These are phyloP conservation scores for Phytophthora pisi DNA, from an alignment of 352 stramenopile genomes.

Conservation along the genomic window DNA sequence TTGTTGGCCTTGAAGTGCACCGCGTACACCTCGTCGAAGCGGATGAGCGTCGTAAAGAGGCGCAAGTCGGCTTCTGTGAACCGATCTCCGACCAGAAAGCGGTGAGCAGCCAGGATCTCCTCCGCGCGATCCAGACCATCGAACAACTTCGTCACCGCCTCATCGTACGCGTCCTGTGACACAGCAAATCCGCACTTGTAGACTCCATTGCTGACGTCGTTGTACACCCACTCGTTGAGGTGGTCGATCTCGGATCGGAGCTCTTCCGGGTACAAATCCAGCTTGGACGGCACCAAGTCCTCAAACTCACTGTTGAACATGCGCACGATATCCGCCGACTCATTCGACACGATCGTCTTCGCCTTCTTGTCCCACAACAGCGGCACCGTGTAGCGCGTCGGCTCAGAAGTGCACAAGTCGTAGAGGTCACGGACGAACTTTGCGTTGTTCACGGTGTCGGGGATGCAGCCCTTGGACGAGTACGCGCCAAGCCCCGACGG, in stretches of 20 bases:
- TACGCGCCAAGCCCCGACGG: constrained; percentile 43
- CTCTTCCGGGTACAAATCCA: constrained; percentile 90
- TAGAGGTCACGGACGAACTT: constrained; percentile 90
- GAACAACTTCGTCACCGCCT: constrained; percentile 88
- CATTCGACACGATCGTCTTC: constrained; percentile 95
- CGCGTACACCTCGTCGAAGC: constrained; percentile 95
- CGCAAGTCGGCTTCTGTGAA: constrained; percentile 90
- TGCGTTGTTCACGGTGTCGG: constrained; percentile 69
- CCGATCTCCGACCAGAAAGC: constrained; percentile 72
- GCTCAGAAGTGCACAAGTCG: constrained; percentile 60
- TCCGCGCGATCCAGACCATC: constrained; percentile 85
- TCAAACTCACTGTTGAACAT: constrained; percentile 96
- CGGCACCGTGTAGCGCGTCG: constrained; percentile 92
- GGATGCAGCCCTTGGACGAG: constrained; percentile 40
- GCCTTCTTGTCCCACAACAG: constrained; percentile 95
- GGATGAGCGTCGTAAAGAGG: constrained; percentile 92
- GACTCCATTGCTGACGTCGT: constrained; percentile 92
- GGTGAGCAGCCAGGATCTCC: constrained; percentile 65
- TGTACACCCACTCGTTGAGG: constrained; percentile 93
- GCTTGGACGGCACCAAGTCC: constrained; percentile 62
- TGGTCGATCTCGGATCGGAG: constrained; percentile 79
- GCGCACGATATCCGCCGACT: constrained; percentile 95
- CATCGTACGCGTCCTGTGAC: constrained; percentile 84
- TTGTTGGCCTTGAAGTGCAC: constrained; percentile 87
- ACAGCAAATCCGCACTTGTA: constrained; percentile 77